Base-by-base conservation (phyloP, 371 early-diverging fungal species). In the Mortierella sp. region DNA sequence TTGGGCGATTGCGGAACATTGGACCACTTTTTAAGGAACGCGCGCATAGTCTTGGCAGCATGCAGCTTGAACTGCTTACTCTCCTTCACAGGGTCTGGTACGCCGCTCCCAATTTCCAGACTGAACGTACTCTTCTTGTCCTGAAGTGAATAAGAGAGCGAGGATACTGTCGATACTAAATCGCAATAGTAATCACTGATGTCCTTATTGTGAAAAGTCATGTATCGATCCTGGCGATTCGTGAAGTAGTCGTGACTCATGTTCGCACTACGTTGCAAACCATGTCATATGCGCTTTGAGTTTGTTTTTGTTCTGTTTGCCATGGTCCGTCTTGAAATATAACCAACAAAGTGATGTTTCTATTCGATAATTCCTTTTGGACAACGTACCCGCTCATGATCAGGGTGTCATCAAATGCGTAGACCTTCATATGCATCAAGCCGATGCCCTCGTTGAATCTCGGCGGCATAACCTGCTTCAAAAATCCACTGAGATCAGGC, bases 211-310 rank as follows among this genome's bases (percentile, higher is more conserved):
- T 84, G 56, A 56, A 97, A 90, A 41, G 83, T 56, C 31, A 96
- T 86, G 60, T 97, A 97, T 28, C 99, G 89, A 82, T 99, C 99
- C 79, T 97, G 98, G 8, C 99, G 87, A 80, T 94, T 90, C 5
- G 89, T 88, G 79, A 99, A 99, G 79, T 99, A 99, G 72, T 97
- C 97, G 9, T 84, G 84, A 79, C 90, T 96, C 56, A 99, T 81
- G 66, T 99, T 99, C n/a, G 99, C 99, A 12, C 91, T 90, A 80
- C n/a, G 64, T 34, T 31, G 30, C 9, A 51, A 12, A 27, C 11
- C 19, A 31, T 19, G 19, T 15, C 6, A 31, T 14, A 23, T 17
- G 17, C 4, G 6, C 31, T 50, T 17, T 12, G 19, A 4, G 14
- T 31, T n/a, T 9, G 17, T 30, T 4, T 23, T 34, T 14, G 14